Evolutionary conservation across 1,139 yeast species (phyloP).

Genomic region (Pichia inconspicua): DNA sequence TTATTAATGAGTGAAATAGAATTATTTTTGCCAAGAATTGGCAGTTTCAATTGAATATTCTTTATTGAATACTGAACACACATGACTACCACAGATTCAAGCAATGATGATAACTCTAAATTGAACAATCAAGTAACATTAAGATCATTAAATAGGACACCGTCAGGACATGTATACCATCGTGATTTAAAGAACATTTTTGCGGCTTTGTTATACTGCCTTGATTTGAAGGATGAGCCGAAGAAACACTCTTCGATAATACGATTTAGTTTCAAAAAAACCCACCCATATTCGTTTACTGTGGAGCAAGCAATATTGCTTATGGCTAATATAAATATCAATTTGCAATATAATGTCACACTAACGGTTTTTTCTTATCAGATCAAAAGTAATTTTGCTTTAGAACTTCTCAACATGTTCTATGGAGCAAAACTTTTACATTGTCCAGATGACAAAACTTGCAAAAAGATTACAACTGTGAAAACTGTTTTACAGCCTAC

Average conservation of each 20-base stretch:
- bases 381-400: constrained; percentile 45
- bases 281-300: constrained; percentile 47
- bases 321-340: constrained; percentile 44
- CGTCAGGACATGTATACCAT: constrained; percentile 45
- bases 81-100: constrained; percentile 16
- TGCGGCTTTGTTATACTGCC: constrained; percentile 23
- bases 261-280: constrained; percentile 15
- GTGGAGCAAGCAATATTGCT: constrained; percentile 42
- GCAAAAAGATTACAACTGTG: constrained; percentile 36
- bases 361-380: constrained; percentile 54
- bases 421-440: constrained; percentile 65
- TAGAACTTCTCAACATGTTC: constrained; percentile 44
- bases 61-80: constrained; percentile 10
- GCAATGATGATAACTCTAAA: neutral
- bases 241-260: constrained; percentile 7
- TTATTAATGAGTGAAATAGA: too few species aligned
- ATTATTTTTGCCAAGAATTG: too few species aligned
- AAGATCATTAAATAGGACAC: constrained; percentile 39
- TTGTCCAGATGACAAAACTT: constrained; percentile 67
- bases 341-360: constrained; percentile 42
- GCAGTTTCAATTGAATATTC: neutral
- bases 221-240: constrained; percentile 13
- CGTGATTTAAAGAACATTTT: constrained; percentile 53
- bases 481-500: constrained; percentile 65
- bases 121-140: constrained; percentile 11